These are phyloP conservation scores for Sesbania bispinosa DNA, from an alignment of 306 rosid species.

Conservation along the genomic window DNA sequence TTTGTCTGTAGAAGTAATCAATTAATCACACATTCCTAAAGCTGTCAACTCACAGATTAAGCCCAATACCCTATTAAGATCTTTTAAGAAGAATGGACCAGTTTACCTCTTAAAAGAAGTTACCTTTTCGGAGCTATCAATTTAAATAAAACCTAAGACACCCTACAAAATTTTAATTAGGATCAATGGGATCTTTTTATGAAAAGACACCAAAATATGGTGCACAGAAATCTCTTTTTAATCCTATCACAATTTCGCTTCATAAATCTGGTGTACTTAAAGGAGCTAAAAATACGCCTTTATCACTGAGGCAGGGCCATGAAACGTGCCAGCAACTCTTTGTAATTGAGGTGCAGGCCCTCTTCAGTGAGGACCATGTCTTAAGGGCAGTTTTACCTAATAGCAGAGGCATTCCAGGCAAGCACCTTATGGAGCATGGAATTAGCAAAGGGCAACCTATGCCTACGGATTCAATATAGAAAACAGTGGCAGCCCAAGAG, in stretches of 20 bases:
- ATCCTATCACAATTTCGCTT: no score
- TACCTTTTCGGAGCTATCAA: not conserved
- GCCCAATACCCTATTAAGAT: not conserved
- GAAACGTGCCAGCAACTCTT: not conserved
- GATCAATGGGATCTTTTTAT: not conserved
- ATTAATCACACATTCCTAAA: no score
- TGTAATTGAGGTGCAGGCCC: not conserved
- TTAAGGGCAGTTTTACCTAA: not conserved
- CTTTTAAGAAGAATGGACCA: not conserved
- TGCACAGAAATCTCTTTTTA: not conserved
- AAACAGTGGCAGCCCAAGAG: not conserved
- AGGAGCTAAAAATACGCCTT: not conserved
- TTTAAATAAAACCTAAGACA: not conserved
- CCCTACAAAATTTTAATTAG: not conserved
- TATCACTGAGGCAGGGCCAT: not conserved
- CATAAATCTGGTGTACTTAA: not conserved
- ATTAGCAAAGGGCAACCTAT: not conserved
- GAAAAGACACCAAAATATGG: not conserved
- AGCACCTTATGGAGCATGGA: not conserved
- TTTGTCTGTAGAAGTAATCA: not conserved
- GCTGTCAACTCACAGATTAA: not conserved
- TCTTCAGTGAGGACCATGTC: not conserved
- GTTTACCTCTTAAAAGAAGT: not conserved
- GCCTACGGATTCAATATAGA: not conserved
- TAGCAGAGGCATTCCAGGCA: not conserved